Evolutionary conservation across 768 basidiomycete species (phyloP).

Genomic region (Suillus cothurnatus): DNA sequence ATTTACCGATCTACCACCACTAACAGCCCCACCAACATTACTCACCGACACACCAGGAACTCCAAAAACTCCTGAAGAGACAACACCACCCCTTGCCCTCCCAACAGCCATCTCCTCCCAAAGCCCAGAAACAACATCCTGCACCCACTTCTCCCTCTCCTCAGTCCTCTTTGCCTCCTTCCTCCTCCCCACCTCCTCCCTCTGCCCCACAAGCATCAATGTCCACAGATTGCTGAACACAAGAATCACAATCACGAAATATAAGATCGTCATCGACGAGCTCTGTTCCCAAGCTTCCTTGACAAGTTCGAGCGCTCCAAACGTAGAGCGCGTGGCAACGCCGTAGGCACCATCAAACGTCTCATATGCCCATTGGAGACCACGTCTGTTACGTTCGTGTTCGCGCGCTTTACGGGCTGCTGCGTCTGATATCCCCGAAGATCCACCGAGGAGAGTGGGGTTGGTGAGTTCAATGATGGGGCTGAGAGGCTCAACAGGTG

Average conservation of each 20-base stretch:
- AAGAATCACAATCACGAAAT: conserved; percentile 69
- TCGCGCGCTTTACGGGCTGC: conserved; percentile 54
- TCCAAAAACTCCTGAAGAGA: not conserved
- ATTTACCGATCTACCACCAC: conserved; percentile 15
- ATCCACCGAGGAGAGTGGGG: conserved; percentile 14
- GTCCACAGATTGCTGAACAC: conserved; percentile 83
- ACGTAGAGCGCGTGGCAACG: conserved; percentile 71
- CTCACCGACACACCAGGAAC: not conserved
- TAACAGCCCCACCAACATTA: not conserved
- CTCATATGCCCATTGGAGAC: conserved; percentile 87
- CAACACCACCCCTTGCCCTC: conserved; percentile 31
- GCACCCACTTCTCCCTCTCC: conserved; percentile 76
- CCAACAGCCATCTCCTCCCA: conserved; percentile 68
- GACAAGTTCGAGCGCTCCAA: conserved; percentile 75
- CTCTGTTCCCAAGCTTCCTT: conserved; percentile 81
- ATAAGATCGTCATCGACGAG: conserved; percentile 69
- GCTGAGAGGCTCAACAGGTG: conserved; percentile 43
- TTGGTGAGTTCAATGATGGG: conserved; percentile 19
- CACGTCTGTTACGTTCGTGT: conserved; percentile 67
- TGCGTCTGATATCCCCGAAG: conserved; percentile 10
- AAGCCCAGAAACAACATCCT: conserved; percentile 68
- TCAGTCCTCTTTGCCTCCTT: conserved; percentile 56
- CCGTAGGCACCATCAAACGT: conserved; percentile 76
- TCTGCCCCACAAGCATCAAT: conserved; percentile 47
- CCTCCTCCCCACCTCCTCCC: conserved; percentile 45